These are phyloP conservation scores for Arabidopsis suecica DNA, from an alignment of 345 rosid species.

Conservation along the genomic window DNA sequence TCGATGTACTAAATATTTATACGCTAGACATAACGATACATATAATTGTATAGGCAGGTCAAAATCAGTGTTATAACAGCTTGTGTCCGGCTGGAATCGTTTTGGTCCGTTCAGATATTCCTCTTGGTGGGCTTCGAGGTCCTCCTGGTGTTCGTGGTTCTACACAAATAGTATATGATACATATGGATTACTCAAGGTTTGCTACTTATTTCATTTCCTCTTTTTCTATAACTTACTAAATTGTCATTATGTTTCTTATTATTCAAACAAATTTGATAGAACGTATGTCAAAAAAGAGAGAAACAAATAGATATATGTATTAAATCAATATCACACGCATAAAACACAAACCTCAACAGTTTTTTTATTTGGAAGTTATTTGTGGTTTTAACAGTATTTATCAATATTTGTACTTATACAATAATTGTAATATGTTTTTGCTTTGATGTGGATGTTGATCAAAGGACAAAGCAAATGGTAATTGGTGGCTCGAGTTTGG, in stretches of 20 bases:
- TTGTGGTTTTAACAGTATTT: background rate
- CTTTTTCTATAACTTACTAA: background rate
- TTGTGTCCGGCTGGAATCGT: background rate
- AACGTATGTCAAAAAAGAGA: background rate
- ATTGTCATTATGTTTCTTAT: background rate
- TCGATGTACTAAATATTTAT: background rate
- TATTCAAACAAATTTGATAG: background rate
- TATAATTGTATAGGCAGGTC: background rate
- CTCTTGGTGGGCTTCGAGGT: background rate
- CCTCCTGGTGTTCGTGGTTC: background rate
- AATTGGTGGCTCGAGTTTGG: background rate
- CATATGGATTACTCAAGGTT: constrained; percentile 6
- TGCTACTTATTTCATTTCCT: background rate
- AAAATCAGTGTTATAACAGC: background rate
- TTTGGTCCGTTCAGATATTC: background rate
- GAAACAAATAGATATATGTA: background rate
- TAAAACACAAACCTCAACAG: background rate
- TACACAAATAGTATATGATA: background rate
- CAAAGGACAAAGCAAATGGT: background rate
- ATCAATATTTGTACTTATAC: background rate
- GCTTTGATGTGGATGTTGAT: background rate
- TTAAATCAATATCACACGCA: background rate
- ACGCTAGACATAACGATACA: background rate
- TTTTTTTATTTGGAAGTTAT: background rate
- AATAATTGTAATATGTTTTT: background rate